These are phyloP conservation scores for Mycena sanguinolenta DNA, from an alignment of 768 basidiomycete genomes.

Conservation along the genomic window DNA sequence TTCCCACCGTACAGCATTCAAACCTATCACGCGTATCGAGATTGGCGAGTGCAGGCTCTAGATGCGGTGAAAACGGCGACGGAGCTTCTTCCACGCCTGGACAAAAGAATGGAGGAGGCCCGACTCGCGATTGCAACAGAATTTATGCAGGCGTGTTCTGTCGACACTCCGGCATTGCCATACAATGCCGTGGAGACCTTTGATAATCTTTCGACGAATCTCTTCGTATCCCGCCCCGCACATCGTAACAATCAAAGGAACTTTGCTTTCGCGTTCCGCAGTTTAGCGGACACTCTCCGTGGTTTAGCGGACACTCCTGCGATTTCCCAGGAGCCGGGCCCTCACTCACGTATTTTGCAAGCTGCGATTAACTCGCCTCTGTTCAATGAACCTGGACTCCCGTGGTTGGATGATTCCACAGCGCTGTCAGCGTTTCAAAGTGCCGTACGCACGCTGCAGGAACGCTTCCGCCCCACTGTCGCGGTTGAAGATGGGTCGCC, in stretches of 20 bases:
- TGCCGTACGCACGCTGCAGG: slow-evolving; percentile 9
- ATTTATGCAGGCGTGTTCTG: slow-evolving; percentile 23
- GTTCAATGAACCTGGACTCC: slow-evolving; percentile 24
- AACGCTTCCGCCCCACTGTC: neutral
- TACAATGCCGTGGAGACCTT: slow-evolving; percentile 27
- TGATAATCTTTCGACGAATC: slow-evolving; percentile 10
- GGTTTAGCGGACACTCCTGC: slow-evolving; percentile 11
- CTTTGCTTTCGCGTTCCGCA: slow-evolving; percentile 26
- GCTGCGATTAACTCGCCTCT: slow-evolving; percentile 13
- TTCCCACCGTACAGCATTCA: slow-evolving; percentile 24
- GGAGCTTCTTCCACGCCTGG: slow-evolving; percentile 21
- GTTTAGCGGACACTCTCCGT: slow-evolving; percentile 17
- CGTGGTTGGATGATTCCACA: slow-evolving; percentile 31
- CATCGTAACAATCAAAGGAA: slow-evolving; percentile 23
- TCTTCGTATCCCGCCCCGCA: slow-evolving; percentile 17
- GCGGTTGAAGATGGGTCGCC: neutral
- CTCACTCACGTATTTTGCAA: slow-evolving; percentile 13
- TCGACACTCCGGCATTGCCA: slow-evolving; percentile 10
- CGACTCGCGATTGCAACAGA: slow-evolving; percentile 27
- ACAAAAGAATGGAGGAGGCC: slow-evolving; percentile 29
- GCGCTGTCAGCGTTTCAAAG: slow-evolving; percentile 5
- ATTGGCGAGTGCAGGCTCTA: slow-evolving; percentile 16
- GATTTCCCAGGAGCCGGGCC: neutral
- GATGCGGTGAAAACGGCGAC: slow-evolving; percentile 13
- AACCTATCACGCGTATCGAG: slow-evolving; percentile 14